Percentiles rank a stretch among this genome's conserved stretches.
Evolutionary conservation across 176 grass and related monocot genomes (phyloP).

Genomic region (Melocanna baccifera): DNA sequence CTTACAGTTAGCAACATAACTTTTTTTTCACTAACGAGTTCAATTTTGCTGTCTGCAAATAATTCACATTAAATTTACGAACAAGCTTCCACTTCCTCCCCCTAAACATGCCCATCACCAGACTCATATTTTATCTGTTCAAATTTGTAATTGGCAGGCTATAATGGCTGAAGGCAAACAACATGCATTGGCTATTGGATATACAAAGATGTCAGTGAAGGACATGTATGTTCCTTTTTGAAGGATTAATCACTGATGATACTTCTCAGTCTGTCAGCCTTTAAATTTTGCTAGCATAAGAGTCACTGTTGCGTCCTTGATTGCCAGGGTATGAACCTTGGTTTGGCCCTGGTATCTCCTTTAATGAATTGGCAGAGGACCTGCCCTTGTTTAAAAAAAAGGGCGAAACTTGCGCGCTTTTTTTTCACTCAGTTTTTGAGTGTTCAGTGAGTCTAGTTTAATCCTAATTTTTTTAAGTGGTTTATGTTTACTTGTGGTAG

Average conservation of each 20-base stretch:
- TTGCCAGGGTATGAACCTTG: no score
- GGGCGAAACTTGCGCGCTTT: neutral
- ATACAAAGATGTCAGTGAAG: slow-evolving; percentile 88
- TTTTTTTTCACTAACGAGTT: neutral
- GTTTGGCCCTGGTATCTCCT: no score
- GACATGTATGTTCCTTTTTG: slow-evolving; percentile 67
- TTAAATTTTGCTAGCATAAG: no score
- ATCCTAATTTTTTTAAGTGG: neutral
- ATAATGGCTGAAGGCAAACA: slow-evolving; percentile 99
- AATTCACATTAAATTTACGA: slow-evolving; percentile 1
- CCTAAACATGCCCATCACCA: neutral
- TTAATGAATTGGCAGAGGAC: no score
- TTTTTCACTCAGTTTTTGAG: neutral
- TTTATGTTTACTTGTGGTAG: neutral
- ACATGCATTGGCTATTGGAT: slow-evolving; percentile 91
- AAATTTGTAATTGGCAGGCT: slow-evolving; percentile 46
- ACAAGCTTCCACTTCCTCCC: neutral
- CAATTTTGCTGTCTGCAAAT: neutral
- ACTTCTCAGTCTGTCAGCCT: neutral
- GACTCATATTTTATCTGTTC: neutral
- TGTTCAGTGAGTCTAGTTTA: neutral
- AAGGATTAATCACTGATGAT: neutral
- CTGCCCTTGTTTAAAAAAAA: no score
- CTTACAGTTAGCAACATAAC: neutral
- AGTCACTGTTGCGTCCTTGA: no score